Evolutionary conservation across 768 basidiomycete genomes (phyloP), one percentile per base, ranked within the genome.

Genomic region (Mycena rosella): DNA sequence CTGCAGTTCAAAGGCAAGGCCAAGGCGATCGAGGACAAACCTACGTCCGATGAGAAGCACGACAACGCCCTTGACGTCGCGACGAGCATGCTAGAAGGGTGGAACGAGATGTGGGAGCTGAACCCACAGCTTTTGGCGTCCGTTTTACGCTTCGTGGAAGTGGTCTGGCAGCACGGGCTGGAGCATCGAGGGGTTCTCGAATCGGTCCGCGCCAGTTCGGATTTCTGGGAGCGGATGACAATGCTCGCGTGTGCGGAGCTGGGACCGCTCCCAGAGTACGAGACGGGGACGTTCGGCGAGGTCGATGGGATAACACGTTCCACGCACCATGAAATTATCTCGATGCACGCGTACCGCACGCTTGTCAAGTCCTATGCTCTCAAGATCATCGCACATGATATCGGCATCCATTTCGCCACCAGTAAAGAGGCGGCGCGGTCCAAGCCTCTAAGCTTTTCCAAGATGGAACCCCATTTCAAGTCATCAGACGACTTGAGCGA

Each of bases 121-220:
- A 93, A 94, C 67, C 94, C 96, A 0, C 86, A 90, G 22, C 80
- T 96, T 11, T 84, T 98, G 15, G 86, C 91, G 0, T 88, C 90
- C 14, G 86, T 94, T 22, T 79, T 97, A 53, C 84, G 87, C 7
- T 97, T 96, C 81, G 78, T 95, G 72, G 87, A 90, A 67, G 83
- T 89, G 27, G 88, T 93, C 20, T 93, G 94, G 95, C 87, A 92
- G 76, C 91, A 94, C 73, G 89, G 89, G 30, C 81, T 90, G 69
- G 91, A 96, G 74, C 91, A 95, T 75, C 89, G 86, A 61, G 69
- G 80, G 0, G 79, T 86, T 2, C 82, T 96, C 44, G 86, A 89
- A 10, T 71, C 81, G 8, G 77, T 91, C 9, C 87, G 91, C 20
- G 78, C 84, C 14, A 86, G 91, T 72, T 75, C 82, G 0, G 82